A percentile compares a stretch with the other conserved stretches of the same genome.
phyloP scores from a whole-genome alignment of 108 stramenopile species.

The Aurantiochytrium sp. region DNA sequence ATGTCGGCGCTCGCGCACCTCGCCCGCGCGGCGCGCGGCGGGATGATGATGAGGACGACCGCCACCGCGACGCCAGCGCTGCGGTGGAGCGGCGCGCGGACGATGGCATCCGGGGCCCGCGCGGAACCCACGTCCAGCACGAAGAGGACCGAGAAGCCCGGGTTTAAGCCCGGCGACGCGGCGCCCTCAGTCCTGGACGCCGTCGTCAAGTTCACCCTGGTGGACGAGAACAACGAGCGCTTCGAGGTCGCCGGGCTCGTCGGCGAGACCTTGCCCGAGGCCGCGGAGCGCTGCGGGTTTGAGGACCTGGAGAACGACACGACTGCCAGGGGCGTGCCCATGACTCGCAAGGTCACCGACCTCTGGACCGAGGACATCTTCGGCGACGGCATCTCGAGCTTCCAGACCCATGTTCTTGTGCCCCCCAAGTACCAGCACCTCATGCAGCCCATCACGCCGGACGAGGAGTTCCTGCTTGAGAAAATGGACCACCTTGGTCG shows the following conservation, averaged over 20 bases:
- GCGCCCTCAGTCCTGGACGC: not conserved
- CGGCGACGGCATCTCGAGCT: not conserved
- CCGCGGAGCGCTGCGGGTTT: not conserved
- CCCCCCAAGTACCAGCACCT: not conserved
- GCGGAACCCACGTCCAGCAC: not conserved
- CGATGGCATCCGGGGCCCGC: not conserved
- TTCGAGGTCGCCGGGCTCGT: not conserved
- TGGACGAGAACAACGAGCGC: not conserved
- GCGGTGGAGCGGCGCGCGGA: not conserved
- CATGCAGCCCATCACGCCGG: not conserved
- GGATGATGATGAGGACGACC: too few species aligned
- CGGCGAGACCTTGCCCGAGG: not conserved
- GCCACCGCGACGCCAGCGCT: too few species aligned
- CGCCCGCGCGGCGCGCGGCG: too few species aligned
- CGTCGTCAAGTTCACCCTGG: not conserved
- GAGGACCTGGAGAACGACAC: not conserved
- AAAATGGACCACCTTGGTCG: not conserved
- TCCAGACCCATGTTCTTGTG: not conserved
- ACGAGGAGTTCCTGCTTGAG: not conserved
- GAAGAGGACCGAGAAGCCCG: not conserved
- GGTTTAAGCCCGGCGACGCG: not conserved
- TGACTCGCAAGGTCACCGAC: not conserved
- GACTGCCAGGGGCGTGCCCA: not conserved
- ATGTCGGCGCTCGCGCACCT: too few species aligned
- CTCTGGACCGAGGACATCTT: constrained; percentile 10